Conservation (phyloP, 106 monocot species). For the Dioscorea zingiberensis region DNA sequence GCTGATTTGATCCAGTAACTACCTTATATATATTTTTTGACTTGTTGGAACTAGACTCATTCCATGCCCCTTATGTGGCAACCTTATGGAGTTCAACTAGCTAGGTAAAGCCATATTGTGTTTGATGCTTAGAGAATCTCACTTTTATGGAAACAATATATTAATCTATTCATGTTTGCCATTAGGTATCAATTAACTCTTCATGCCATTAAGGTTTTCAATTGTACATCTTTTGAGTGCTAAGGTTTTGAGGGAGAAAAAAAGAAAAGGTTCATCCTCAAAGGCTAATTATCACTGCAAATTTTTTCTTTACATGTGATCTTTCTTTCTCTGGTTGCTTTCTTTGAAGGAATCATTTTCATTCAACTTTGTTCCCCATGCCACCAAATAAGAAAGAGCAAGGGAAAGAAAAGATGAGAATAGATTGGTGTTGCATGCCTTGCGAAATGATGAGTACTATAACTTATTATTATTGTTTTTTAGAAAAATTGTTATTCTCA, state of each 20-base stretch:
- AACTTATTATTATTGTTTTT: too few relatives aligned
- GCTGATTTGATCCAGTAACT: too few relatives aligned
- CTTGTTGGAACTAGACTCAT: too few relatives aligned
- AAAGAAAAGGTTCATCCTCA: not conserved
- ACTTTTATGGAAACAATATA: not conserved
- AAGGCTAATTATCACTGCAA: not conserved
- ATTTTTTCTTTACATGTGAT: not conserved
- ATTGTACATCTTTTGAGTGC: not conserved
- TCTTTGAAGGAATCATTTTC: slow-evolving; percentile 1
- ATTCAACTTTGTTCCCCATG: not conserved
- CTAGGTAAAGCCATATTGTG: too few relatives aligned
- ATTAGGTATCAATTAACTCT: not conserved
- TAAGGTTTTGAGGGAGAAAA: not conserved
- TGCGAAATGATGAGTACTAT: not conserved
- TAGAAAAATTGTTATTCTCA: too few relatives aligned
- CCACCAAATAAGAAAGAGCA: not conserved
- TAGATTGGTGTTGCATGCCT: slow-evolving; percentile 3
- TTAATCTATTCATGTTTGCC: not conserved
- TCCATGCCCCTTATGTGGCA: too few relatives aligned
- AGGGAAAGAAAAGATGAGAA: not conserved
- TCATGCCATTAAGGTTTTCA: not conserved
- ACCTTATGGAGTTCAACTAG: too few relatives aligned
- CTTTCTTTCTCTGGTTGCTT: not conserved
- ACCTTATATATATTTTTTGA: too few relatives aligned
- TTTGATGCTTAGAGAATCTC: too few relatives aligned